phyloP scores from a whole-genome alignment of 2,329 filamentous ascomycete species.

The Monilinia fructicola region DNA sequence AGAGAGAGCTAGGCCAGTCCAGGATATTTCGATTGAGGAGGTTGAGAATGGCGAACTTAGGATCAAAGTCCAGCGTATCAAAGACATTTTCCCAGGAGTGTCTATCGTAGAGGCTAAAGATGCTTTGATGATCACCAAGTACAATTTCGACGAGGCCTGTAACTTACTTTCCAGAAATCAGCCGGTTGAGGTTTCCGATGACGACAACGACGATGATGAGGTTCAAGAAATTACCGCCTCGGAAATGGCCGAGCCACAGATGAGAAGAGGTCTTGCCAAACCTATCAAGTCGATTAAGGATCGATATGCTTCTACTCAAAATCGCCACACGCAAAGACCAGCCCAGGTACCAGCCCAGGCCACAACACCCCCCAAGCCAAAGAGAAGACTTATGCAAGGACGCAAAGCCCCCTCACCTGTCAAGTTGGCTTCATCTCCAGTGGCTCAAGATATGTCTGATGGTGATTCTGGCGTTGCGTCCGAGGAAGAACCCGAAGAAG shows the following conservation, averaged over 20 bases:
- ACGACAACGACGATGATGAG: slow-evolving; percentile 44
- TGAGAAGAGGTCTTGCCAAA: slow-evolving; percentile 55
- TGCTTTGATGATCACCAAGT: slow-evolving; percentile 50
- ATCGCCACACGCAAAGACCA: slow-evolving; percentile 33
- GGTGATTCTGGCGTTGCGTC: slow-evolving; percentile 38
- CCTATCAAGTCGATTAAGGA: slow-evolving; percentile 57
- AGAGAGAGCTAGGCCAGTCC: slow-evolving; percentile 48
- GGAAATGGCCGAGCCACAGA: slow-evolving; percentile 46
- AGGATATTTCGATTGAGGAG: slow-evolving; percentile 48
- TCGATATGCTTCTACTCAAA: slow-evolving; percentile 54
- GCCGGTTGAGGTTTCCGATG: slow-evolving; percentile 33
- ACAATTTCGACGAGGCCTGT: slow-evolving; percentile 56
- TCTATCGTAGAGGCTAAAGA: slow-evolving; percentile 49
- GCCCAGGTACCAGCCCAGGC: slow-evolving; percentile 24
- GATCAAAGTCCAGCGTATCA: slow-evolving; percentile 53
- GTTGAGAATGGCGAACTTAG: slow-evolving; percentile 51
- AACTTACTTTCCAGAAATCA: slow-evolving; percentile 43
- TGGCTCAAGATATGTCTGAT: slow-evolving; percentile 36
- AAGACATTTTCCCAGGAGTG: slow-evolving; percentile 49
- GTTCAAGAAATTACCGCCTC: slow-evolving; percentile 28
- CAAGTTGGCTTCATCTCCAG: slow-evolving; percentile 27
- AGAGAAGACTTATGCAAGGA: slow-evolving; percentile 40
- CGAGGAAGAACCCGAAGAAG: slow-evolving; percentile 41
- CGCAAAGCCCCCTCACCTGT: slow-evolving; percentile 36
- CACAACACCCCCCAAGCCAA: slow-evolving; percentile 37